phyloP scores from a whole-genome alignment of 805 yeast species.

The Kluyveromyces wickerhamii region DNA sequence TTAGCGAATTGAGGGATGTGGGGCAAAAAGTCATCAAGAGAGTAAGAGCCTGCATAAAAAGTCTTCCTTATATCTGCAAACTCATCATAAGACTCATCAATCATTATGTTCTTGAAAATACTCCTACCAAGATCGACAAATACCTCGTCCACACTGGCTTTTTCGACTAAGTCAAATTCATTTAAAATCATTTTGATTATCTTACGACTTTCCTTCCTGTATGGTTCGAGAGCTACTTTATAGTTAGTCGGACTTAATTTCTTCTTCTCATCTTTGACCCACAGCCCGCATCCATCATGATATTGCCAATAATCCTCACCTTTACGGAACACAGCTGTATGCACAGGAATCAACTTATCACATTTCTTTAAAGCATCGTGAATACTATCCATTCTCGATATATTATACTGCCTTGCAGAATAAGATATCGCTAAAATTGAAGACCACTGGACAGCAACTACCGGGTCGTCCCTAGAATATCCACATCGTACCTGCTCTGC shows the following conservation, averaged over 20 bases:
- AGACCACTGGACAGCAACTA: constrained; percentile 92
- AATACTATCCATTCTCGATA: constrained; percentile 67
- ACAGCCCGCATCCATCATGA: constrained; percentile 33
- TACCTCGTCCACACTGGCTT: constrained; percentile 94
- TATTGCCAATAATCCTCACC: constrained; percentile 85
- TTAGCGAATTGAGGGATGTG: constrained; percentile 14
- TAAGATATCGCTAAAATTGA: constrained; percentile 84
- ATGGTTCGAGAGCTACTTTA: constrained; percentile 88
- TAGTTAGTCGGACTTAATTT: constrained; percentile 54
- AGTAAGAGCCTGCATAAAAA: constrained; percentile 20
- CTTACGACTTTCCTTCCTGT: constrained; percentile 78
- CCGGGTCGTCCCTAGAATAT: constrained; percentile 60
- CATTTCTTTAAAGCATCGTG: constrained; percentile 67
- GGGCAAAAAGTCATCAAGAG: constrained; percentile 21
- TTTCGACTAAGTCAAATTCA: constrained; percentile 66
- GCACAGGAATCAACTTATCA: constrained; percentile 68
- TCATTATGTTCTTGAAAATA: constrained; percentile 37
- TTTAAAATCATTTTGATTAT: constrained; percentile 57
- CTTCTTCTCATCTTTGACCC: constrained; percentile 35
- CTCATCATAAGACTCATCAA: constrained; percentile 12
- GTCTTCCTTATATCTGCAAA: constrained; percentile 12
- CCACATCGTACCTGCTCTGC: constrained; percentile 76
- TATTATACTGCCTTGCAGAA: constrained; percentile 81
- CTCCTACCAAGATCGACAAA: constrained; percentile 75
- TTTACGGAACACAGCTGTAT: constrained; percentile 86